Conservation (phyloP, 2,329 filamentous ascomycete species). For the Penicillium palitans region DNA sequence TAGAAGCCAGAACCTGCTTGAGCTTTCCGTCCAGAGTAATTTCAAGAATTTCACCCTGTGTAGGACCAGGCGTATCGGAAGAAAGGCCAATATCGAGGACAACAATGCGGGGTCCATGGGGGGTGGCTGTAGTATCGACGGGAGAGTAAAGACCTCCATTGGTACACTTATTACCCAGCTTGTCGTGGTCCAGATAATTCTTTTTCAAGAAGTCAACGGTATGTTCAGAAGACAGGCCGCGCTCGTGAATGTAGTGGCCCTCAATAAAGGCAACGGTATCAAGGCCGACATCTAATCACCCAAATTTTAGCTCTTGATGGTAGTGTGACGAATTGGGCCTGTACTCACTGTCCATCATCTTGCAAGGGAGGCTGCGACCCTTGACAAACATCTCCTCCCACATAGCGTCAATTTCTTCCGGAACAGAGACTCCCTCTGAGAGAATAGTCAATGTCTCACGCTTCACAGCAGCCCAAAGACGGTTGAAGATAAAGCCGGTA, state of each 20-base stretch:
- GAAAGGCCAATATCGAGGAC: not conserved
- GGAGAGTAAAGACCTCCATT: conserved; percentile 46
- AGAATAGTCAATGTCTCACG: conserved; percentile 53
- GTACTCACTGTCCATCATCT: conserved; percentile 46
- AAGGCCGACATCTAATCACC: conserved; percentile 46
- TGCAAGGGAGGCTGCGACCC: conserved; percentile 35
- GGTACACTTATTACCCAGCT: conserved; percentile 49
- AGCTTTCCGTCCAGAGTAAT: not conserved
- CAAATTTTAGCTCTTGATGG: not conserved
- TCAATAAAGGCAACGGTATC: conserved; percentile 58
- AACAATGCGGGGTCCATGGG: conserved; percentile 26
- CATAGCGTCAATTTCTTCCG: conserved; percentile 52
- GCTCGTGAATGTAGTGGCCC: conserved; percentile 54
- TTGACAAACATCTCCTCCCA: conserved; percentile 47
- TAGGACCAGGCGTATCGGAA: conserved; percentile 6
- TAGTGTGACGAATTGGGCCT: not conserved
- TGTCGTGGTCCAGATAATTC: conserved; percentile 50
- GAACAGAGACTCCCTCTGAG: conserved; percentile 51
- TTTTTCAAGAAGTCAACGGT: conserved; percentile 50
- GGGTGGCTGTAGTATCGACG: not conserved
- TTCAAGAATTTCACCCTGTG: conserved; percentile 19
- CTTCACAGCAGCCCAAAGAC: conserved; percentile 60
- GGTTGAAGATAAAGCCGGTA: conserved; percentile 57
- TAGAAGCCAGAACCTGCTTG: not conserved
- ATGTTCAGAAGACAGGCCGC: conserved; percentile 41